Conservation (phyloP, 192 early-diverging fungal genomes). For the Coemansia sp. region DNA sequence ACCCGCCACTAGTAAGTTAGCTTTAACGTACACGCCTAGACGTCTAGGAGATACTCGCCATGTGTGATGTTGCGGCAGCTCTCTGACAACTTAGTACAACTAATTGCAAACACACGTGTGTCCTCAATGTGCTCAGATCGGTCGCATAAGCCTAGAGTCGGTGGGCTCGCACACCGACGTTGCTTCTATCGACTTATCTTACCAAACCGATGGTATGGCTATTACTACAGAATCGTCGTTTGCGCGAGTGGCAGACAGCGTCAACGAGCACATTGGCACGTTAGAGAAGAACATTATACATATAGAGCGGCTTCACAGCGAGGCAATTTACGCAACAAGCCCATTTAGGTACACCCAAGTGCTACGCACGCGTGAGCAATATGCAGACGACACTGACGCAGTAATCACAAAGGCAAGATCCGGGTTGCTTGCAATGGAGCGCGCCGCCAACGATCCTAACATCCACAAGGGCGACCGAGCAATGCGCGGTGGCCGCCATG, state of each 20-base stretch:
- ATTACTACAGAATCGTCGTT: constrained; percentile 20
- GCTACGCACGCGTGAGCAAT: constrained; percentile 23
- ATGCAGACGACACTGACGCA: constrained; percentile 12
- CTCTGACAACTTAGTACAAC: background rate
- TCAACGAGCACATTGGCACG: constrained; percentile 21
- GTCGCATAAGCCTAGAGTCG: constrained; percentile 11
- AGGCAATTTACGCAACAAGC: constrained; percentile 34
- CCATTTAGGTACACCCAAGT: constrained; percentile 23
- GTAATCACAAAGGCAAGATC: constrained; percentile 11
- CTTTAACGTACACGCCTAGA: background rate
- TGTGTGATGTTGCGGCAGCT: background rate
- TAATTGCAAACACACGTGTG: background rate
- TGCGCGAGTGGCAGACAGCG: constrained; percentile 11
- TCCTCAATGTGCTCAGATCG: background rate
- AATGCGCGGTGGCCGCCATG: constrained; percentile 12
- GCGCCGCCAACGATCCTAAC: constrained; percentile 8
- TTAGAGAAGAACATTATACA: constrained; percentile 22
- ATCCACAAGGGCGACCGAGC: constrained; percentile 17
- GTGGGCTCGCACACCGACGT: constrained; percentile 3
- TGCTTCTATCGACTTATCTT: constrained; percentile 8
- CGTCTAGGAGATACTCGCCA: background rate
- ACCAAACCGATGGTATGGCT: constrained; percentile 8
- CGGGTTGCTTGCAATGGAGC: constrained; percentile 17
- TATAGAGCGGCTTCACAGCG: constrained; percentile 27
- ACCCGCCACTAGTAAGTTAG: constrained; percentile 1